Conservation (phyloP, 2,329 filamentous ascomycete genomes). For the Verticillium isaacii region DNA sequence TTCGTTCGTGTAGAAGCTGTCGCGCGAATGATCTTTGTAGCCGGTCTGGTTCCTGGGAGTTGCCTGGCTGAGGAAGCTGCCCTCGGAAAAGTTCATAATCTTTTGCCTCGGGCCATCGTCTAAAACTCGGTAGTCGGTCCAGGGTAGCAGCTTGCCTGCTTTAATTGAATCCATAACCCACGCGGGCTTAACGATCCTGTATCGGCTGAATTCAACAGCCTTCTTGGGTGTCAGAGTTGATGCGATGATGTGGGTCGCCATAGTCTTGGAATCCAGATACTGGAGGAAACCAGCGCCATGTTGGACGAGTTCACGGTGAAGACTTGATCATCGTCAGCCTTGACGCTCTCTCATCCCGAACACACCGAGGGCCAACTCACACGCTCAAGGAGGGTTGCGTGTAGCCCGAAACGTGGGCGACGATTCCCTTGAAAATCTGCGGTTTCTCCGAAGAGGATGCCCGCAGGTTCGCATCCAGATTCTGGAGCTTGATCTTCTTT, state of each 20-base stretch:
- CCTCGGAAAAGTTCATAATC: conserved; percentile 60
- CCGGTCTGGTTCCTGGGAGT: conserved; percentile 52
- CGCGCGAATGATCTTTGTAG: conserved; percentile 77
- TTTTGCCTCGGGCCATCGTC: conserved; percentile 82
- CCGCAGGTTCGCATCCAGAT: conserved; percentile 79
- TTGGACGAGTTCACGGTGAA: conserved; percentile 82
- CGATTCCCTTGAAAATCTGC: conserved; percentile 83
- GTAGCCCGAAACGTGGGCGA: conserved; percentile 91
- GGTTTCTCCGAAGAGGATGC: conserved; percentile 65
- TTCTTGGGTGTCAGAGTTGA: conserved; percentile 91
- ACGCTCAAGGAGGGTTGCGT: conserved; percentile 90
- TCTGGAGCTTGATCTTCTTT: conserved; percentile 97
- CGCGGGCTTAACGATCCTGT: conserved; percentile 88
- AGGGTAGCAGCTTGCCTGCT: conserved; percentile 76
- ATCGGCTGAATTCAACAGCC: conserved; percentile 77
- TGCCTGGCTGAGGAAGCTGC: conserved; percentile 61
- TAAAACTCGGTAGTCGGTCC: conserved; percentile 79
- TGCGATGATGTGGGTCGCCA: conserved; percentile 93
- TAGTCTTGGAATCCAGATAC: conserved; percentile 91
- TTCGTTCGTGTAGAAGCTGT: conserved; percentile 78
- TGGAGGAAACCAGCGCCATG: conserved; percentile 95
- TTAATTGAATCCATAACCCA: conserved; percentile 91
- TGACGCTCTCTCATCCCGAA: too few relatives aligned
- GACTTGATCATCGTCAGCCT: conserved; percentile 25
- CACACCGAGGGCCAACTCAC: conserved; percentile 24